phyloP scores from a whole-genome alignment of 2,329 filamentous ascomycete genomes.

The Sporothrix schenckii region DNA sequence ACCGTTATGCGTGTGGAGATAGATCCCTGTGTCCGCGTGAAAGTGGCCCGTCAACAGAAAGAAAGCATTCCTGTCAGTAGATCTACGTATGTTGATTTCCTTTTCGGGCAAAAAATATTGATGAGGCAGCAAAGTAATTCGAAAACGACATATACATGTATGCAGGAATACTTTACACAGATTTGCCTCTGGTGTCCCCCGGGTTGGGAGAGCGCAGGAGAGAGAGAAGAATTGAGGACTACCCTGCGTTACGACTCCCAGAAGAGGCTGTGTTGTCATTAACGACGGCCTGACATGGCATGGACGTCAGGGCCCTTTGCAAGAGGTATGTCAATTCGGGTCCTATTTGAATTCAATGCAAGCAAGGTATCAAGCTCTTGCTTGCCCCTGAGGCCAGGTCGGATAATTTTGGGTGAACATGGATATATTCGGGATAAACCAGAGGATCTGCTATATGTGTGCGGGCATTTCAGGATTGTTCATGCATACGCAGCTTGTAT shows the following conservation, averaged over 20 bases:
- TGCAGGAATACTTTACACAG: neutral
- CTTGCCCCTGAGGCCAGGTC: neutral
- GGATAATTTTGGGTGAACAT: neutral
- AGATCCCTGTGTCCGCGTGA: neutral
- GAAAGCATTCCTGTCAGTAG: neutral
- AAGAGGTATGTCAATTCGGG: neutral
- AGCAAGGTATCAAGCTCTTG: neutral
- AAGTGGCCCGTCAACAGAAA: conserved; percentile 9
- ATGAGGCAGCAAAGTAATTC: neutral
- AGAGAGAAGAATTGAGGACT: neutral
- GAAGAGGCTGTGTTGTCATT: neutral
- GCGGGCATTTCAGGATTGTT: neutral
- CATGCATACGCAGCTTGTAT: neutral
- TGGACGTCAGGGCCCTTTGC: neutral
- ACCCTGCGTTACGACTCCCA: neutral
- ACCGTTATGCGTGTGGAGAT: neutral
- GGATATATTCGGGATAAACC: neutral
- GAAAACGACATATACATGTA: neutral
- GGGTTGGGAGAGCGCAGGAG: too few species aligned
- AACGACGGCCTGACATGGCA: neutral
- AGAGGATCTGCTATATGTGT: neutral
- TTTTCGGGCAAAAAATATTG: neutral
- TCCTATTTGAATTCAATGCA: neutral
- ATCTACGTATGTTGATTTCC: neutral
- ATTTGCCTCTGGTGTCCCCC: neutral